Conservation (phyloP, 2,329 filamentous ascomycete genomes). For the Neodidymelliopsis sp. region DNA sequence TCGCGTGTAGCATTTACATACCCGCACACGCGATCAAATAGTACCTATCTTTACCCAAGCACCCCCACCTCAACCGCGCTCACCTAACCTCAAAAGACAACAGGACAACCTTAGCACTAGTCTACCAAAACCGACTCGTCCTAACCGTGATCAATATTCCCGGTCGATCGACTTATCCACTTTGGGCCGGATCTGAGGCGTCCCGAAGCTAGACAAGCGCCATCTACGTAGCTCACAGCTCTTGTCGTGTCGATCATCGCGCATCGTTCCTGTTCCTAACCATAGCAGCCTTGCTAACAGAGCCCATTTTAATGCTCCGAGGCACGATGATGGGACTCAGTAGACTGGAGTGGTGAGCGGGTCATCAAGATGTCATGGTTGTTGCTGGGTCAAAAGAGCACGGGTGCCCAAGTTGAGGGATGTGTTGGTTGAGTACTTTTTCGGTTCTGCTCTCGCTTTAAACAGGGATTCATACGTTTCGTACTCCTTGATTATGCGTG, state of each 20-base stretch:
- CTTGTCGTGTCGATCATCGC: slow-evolving; percentile 5
- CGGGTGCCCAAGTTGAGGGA: background rate
- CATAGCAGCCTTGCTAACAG: slow-evolving; percentile 1
- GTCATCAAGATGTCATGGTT: slow-evolving; percentile 9
- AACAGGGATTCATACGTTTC: background rate
- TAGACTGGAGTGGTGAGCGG: background rate
- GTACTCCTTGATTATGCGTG: slow-evolving; percentile 1
- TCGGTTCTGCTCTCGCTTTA: background rate
- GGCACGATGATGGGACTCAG: background rate
- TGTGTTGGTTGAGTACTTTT: background rate
- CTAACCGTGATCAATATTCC: too few relatives aligned
- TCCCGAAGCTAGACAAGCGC: slow-evolving; percentile 2
- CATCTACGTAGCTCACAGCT: too few relatives aligned
- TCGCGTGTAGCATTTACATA: background rate
- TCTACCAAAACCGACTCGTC: too few relatives aligned
- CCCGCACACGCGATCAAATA: background rate
- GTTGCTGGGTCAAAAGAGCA: slow-evolving; percentile 10
- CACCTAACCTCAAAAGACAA: slow-evolving; percentile 11
- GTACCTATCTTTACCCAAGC: too few relatives aligned
- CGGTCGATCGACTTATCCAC: background rate
- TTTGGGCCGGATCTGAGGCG: slow-evolving; percentile 8
- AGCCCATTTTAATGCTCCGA: background rate
- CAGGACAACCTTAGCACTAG: too few relatives aligned
- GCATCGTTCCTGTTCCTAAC: slow-evolving; percentile 12
- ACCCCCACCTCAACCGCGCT: background rate